A percentile compares a stretch with the other conserved stretches of the same genome.
phyloP scores from a whole-genome alignment of 1,139 yeast species.

The Sugiyamaella paludigena region DNA sequence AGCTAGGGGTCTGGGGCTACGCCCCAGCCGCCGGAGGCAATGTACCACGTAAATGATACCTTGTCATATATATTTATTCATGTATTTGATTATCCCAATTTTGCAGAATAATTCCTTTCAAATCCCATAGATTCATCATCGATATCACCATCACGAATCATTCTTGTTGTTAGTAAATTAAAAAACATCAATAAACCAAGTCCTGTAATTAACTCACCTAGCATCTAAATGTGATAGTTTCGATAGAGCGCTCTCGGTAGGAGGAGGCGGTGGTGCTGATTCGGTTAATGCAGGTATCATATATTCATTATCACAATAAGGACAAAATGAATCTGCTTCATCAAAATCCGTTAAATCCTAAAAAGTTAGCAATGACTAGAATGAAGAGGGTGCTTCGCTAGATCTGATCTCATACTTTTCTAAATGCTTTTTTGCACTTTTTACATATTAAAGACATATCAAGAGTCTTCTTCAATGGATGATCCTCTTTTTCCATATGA shows the following conservation, averaged over 20 bases:
- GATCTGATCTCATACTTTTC: slow-evolving; percentile 29
- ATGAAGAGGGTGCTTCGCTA: too few species aligned
- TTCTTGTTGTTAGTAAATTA: slow-evolving; percentile 25
- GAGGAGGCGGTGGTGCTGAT: slow-evolving; percentile 20
- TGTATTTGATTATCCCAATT: slow-evolving; percentile 28
- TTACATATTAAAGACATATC: slow-evolving; percentile 40
- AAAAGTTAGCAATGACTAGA: slow-evolving; percentile 4
- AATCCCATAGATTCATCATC: slow-evolving; percentile 36
- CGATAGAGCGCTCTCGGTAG: slow-evolving; percentile 21
- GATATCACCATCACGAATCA: slow-evolving; percentile 38
- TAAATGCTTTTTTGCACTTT: slow-evolving; percentile 40
- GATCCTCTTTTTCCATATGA: slow-evolving; percentile 38
- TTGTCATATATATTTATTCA: too few species aligned
- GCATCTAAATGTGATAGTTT: slow-evolving; percentile 30
- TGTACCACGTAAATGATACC: too few species aligned
- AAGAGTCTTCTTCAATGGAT: slow-evolving; percentile 34
- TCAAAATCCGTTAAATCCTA: slow-evolving; percentile 38
- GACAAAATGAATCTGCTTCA: slow-evolving; percentile 40
- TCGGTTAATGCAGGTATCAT: slow-evolving; percentile 33
- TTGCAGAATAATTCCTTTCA: slow-evolving; percentile 25
- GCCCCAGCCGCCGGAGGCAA: too few species aligned
- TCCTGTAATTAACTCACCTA: slow-evolving; percentile 23
- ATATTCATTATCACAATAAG: slow-evolving; percentile 41
- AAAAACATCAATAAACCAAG: background rate
- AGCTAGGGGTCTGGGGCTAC: too few species aligned